Evolutionary conservation across 140 eudicot genomes (phyloP).

Genomic region (Stevia rebaudiana): DNA sequence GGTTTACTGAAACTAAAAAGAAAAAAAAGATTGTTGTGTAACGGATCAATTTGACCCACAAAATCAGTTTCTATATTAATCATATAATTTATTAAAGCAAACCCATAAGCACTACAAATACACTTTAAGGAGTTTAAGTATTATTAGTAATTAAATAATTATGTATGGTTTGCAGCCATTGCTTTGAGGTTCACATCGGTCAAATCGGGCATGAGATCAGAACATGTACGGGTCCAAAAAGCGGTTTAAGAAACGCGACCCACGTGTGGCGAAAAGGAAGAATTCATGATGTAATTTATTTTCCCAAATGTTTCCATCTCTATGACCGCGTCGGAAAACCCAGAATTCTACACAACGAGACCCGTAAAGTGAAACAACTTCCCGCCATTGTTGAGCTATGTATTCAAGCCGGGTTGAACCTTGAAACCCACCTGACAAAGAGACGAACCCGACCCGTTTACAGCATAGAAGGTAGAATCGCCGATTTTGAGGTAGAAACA

Average conservation of each 20-base stretch:
- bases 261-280: conserved; percentile 61
- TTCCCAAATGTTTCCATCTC: conserved; percentile 56
- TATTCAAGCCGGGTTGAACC: conserved; percentile 59
- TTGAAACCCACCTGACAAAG: conserved; percentile 46
- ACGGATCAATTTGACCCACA: not conserved
- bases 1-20: not conserved
- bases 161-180: conserved; percentile 35
- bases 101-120: not conserved
- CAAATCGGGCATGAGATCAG: conserved; percentile 52
- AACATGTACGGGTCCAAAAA: conserved; percentile 51
- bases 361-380: conserved; percentile 29
- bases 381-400: conserved; percentile 61
- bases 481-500: conserved; percentile 40
- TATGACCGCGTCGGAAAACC: conserved; percentile 63
- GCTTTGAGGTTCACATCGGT: conserved; percentile 63
- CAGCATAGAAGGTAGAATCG: conserved; percentile 61
- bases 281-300: conserved; percentile 42
- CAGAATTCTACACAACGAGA: conserved; percentile 49
- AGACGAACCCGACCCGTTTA: conserved; percentile 63
- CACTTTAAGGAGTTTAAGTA: not conserved
- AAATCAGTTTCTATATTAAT: not conserved
- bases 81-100: not conserved
- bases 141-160: no score
- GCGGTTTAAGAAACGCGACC: conserved; percentile 51
- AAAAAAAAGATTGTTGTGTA: not conserved